Evolutionary conservation across 2,329 filamentous ascomycete species (phyloP), one percentile per base, ranked within the genome.

Genomic region (Shiraia bambusicola): DNA sequence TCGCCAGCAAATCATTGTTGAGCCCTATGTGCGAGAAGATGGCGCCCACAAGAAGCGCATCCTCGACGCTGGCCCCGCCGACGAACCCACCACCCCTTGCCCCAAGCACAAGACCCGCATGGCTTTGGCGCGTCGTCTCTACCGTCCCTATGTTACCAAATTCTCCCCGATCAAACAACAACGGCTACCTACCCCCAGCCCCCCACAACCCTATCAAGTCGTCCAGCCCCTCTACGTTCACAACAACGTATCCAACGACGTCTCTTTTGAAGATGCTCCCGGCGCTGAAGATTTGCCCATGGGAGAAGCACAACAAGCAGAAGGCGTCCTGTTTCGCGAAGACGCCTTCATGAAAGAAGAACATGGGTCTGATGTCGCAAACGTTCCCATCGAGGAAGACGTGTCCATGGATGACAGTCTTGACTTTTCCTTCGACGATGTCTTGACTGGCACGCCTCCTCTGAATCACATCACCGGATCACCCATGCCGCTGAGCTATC

Each of bases 31-130:
- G 14, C 49, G 51, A 36, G 37, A 40, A 6, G 50, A 59, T 22
- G 60, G 58, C 25, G 50, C 59, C 16, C 52, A 46, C 29, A 66
- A 66, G 54, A 59, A 56, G 49, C 59, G 62, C 31, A 50, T 66
- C 19, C 25, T 66, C 24, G 59, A 63, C 27, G 54, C 49, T 6
- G 58, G 58, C 8, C 35, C 44, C n/a, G 41, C 27, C 10, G 47
- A 43, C 33, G 48, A 51, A 26, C 47, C 42, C 8, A 16, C 30
- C n/a, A 46, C 52, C 14, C 50, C 49, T 1, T 52, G 46, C 14
- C 49, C 40, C 13, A 35, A 30, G 12, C 32, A 25, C 17, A 22
- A 8, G 19, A 8, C 19, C n/a, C 15, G n/a, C 40, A 22, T 26
- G 16, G 14, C 17, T 24, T 6, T 13, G 11, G 16, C 28, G 9